Conservation (phyloP, 2,329 filamentous ascomycete genomes). For the Aureobasidium sp. region DNA sequence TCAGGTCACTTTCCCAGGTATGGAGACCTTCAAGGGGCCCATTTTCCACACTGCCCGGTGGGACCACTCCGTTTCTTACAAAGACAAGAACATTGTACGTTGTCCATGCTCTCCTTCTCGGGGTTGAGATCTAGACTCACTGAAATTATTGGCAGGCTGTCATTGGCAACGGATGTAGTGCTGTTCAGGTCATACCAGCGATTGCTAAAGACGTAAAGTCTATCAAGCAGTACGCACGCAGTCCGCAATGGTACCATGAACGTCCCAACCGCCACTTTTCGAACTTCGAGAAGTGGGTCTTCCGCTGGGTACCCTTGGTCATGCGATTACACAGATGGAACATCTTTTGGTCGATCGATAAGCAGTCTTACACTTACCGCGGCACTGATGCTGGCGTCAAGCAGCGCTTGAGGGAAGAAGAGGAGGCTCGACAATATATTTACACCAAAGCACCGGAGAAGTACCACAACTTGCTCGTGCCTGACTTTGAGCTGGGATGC, state of each 20-base stretch:
- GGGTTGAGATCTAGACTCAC: no score
- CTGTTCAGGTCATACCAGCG: conserved; percentile 42
- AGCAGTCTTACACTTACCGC: not conserved
- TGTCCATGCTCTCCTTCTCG: no score
- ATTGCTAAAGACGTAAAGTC: not conserved
- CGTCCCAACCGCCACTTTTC: conserved; percentile 29
- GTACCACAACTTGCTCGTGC: conserved; percentile 21
- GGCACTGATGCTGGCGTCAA: conserved; percentile 4
- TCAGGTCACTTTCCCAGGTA: not conserved
- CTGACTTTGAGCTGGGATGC: conserved; percentile 25
- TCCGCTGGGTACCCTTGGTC: conserved; percentile 35
- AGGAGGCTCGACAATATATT: conserved; percentile 22
- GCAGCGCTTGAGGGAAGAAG: conserved; percentile 16
- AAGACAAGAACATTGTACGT: conserved; percentile 3
- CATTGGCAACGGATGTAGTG: conserved; percentile 34
- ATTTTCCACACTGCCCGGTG: conserved; percentile 19
- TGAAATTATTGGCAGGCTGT: not conserved
- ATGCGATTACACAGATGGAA: conserved; percentile 39
- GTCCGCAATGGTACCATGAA: conserved; percentile 31
- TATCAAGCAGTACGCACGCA: conserved; percentile 19
- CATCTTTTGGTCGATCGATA: conserved; percentile 25
- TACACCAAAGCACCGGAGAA: conserved; percentile 20
- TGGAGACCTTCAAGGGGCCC: conserved; percentile 14
- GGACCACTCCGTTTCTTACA: conserved; percentile 6
- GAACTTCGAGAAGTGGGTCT: conserved; percentile 25